Base-by-base conservation (phyloP, 805 yeast genomes). In the Starmerella stellata region DNA sequence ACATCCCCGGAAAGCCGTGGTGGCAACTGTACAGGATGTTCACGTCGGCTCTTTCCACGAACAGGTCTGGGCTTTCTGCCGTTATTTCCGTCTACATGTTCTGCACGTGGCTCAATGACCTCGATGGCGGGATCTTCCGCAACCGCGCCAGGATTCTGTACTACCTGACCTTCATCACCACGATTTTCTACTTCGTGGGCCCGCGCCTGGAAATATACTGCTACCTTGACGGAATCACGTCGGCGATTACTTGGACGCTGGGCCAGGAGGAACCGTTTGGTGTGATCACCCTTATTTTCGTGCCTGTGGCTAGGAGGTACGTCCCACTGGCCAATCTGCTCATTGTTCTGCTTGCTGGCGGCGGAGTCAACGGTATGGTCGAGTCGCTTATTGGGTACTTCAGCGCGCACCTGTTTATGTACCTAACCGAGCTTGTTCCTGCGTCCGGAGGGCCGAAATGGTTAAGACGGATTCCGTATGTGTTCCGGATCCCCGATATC, bases 181-280 rank as follows among this genome's bases (percentile, higher is more conserved):
- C 36, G 21, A 36, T 47, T 7, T 49, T 53, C 38, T 28, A 45
- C 40, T 43, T 52, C 24, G 38, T 38, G 16, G 50, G 45, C 14
- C 47, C 50, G 13, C 25, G 21, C 18, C 18, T 44, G 19, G 49
- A 44, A 14, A n/a, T 35, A 23, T 43, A 38, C 20, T 45, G 45
- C 18, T 58, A 45, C 41, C 41, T 55, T 21, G 36, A 51, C 7
- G 54, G 57, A n/a, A 34, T 58, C 18, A 34, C 46, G 16, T 41
- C 47, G 38, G 64, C 64, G 2, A 35, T 62, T 37, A 44, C 56
- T 3, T 61, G 59, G 44, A 60, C 64, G 2, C 51, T 60, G 56
- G 56, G 60, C 13, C 64, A 62, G 46, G 57, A 55, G 21, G 44
- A 51, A 29, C 55, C 57, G 13, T 46, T 50, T 19, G 47, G 46